Evolutionary conservation across 2,329 filamentous ascomycete genomes (phyloP).

Genomic region (Hysterium pulicare): DNA sequence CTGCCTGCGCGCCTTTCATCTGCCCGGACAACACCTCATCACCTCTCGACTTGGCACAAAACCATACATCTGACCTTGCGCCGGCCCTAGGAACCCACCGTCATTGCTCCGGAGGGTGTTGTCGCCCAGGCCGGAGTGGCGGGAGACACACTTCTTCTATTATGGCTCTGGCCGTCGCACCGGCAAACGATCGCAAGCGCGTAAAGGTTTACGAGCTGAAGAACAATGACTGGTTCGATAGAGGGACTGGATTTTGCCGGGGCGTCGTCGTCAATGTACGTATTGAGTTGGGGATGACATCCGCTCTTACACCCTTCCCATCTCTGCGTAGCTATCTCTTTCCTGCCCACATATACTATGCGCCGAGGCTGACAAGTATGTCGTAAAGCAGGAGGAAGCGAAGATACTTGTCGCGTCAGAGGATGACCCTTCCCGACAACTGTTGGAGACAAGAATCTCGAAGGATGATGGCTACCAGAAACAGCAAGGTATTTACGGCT

Average conservation of each 20-base stretch:
- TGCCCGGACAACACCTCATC: constrained; percentile 8
- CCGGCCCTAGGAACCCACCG: constrained; percentile 16
- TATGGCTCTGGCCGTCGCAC: constrained; percentile 42
- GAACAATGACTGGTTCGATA: constrained; percentile 98
- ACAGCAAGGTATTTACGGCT: constrained; percentile 90
- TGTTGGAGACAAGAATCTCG: constrained; percentile 84
- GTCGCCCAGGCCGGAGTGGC: constrained; percentile 31
- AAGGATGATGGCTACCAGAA: constrained; percentile 98
- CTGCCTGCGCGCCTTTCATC: constrained; percentile 3
- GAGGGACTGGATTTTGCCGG: constrained; percentile 92
- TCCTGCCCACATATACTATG: too few species aligned
- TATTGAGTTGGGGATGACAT: too few species aligned
- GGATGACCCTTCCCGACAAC: constrained; percentile 76
- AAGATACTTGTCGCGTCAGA: constrained; percentile 90
- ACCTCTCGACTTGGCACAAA: constrained; percentile 3
- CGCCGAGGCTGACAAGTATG: constrained; percentile 51
- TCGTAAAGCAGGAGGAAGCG: constrained; percentile 69
- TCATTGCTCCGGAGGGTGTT: constrained; percentile 35
- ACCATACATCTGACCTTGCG: constrained; percentile 13
- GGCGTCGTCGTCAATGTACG: constrained; percentile 72
- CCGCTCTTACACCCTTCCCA: too few species aligned
- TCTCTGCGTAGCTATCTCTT: too few species aligned
- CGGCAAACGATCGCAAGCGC: constrained; percentile 56
- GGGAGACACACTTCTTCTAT: constrained; percentile 23
- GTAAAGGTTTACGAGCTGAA: constrained; percentile 99